Conservation (phyloP, 768 basidiomycete species). For the Leccinum subtestaceum region DNA sequence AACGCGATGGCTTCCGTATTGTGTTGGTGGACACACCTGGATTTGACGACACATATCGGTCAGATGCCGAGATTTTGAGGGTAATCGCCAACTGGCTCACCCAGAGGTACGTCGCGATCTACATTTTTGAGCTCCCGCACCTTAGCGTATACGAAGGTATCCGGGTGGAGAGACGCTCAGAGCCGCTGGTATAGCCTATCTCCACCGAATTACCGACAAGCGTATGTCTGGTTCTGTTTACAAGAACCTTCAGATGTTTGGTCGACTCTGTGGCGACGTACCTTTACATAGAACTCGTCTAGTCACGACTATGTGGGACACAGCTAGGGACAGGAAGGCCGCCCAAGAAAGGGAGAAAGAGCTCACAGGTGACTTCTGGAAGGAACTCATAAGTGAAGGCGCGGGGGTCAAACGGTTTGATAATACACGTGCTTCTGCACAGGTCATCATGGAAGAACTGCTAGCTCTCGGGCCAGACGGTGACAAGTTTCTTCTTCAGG, state of each 20-base stretch:
- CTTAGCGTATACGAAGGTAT: constrained; percentile 7
- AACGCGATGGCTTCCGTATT: background rate
- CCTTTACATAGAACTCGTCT: constrained; percentile 31
- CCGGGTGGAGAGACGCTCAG: background rate
- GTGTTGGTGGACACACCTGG: constrained; percentile 23
- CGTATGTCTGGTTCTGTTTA: constrained; percentile 31
- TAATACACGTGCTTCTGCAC: background rate
- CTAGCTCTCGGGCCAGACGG: accelerated
- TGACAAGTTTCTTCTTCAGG: constrained; percentile 16
- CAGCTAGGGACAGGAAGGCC: constrained; percentile 9
- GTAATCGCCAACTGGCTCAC: constrained; percentile 18
- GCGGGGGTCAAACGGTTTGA: constrained; percentile 1
- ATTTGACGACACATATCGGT: constrained; percentile 21
- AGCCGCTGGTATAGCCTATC: too few species aligned
- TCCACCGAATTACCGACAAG: constrained; percentile 35
- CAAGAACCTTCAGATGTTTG: constrained; percentile 34
- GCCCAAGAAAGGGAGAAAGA: constrained; percentile 19
- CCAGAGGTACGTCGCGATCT: constrained; percentile 10
- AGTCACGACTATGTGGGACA: constrained; percentile 40
- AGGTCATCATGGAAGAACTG: background rate
- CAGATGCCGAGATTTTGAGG: constrained; percentile 11
- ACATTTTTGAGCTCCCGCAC: background rate
- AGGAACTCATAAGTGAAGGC: background rate
- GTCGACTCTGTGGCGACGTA: constrained; percentile 33
- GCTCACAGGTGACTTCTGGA: constrained; percentile 29